Percentiles rank a stretch among this genome's conserved stretches.
Conservation (phyloP, 2,329 filamentous ascomycete species). For the Biscogniauxia marginata region DNA sequence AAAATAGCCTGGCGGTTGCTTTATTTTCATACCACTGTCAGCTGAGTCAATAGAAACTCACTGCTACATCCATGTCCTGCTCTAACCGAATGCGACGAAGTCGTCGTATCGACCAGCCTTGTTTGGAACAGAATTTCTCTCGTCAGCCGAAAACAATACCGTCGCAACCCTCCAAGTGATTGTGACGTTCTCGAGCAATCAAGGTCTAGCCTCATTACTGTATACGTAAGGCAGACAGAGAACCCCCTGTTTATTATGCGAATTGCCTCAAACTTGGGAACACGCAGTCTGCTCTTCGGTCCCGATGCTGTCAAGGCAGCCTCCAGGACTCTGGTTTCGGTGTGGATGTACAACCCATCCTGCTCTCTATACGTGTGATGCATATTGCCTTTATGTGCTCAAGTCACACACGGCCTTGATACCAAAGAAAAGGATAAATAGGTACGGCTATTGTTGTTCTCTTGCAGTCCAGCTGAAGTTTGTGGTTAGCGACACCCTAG, state of each 20-base stretch:
- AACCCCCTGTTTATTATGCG: not conserved
- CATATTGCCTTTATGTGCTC: too few species aligned
- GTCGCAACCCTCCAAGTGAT: not conserved
- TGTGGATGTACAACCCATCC: too few species aligned
- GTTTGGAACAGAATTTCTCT: not conserved
- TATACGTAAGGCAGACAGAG: not conserved
- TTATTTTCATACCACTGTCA: not conserved
- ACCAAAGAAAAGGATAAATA: too few species aligned
- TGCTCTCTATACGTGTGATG: too few species aligned
- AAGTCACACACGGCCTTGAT: too few species aligned
- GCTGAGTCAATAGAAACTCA: not conserved
- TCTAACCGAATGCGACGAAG: not conserved
- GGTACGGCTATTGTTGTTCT: too few species aligned
- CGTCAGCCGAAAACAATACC: not conserved
- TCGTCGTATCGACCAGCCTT: not conserved
- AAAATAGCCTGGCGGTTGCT: not conserved
- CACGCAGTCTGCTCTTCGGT: not conserved
- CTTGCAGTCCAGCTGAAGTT: too few species aligned
- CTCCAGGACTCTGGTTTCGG: too few species aligned
- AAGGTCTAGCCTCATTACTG: too few species aligned
- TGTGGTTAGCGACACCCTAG: too few species aligned
- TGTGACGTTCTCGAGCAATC: not conserved
- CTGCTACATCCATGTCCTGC: too few species aligned
- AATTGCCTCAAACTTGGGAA: not conserved
- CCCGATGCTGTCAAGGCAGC: too few species aligned